Evolutionary conservation across 176 grass and related monocot genomes (phyloP), one percentile per base, ranked within the genome.

Genomic region (Bolboschoenus planiculmis): DNA sequence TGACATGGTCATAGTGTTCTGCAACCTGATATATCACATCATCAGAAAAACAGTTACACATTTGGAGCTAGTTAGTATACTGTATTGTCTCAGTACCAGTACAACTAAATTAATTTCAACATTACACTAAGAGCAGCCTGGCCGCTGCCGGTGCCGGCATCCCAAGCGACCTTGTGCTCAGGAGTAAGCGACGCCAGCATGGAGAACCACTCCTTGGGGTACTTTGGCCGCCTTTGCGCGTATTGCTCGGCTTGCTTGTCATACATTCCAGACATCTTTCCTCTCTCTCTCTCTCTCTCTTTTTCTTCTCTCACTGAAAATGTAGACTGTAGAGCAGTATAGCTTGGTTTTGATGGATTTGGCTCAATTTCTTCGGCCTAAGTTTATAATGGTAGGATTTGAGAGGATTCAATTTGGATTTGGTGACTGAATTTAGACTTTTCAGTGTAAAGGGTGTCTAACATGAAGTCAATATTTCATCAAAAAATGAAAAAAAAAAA

Each of bases 1-100:
- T 72, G 76, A 91, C 87, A 78, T 77, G 60, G 14, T 97, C 85
- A 47, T 91, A 90, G 83, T 89, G 85, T 89, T 93, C 89, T 46
- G 89, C 89, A 18, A 60, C 9, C 81, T 60, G 50, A 23, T 74
- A 20, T 8, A 61, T 58, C 14, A 35, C 7, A 71, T 8, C 42
- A 71, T 43, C 23, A 35, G 18, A 20, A 3, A 39, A n/a, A 2
- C 1, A 55, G 14, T 8, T 24, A 56, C 48, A 58, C 3, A 3
- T 58, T 54, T 35, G 20, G 5, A 2, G 7, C 1, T 74, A 10
- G 16, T 74, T 74, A 11, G 5, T 44, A 43, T 42, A 15, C 35
- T 3, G 40, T 40, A 40, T 73, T 23, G 27, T 27, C n/a, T 0
- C 3, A 20, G 31, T 65, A 65, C 31, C 29, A 35, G 7, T 36